phyloP scores from a whole-genome alignment of 371 early-diverging fungal genomes.

The Mycotypha africana region DNA sequence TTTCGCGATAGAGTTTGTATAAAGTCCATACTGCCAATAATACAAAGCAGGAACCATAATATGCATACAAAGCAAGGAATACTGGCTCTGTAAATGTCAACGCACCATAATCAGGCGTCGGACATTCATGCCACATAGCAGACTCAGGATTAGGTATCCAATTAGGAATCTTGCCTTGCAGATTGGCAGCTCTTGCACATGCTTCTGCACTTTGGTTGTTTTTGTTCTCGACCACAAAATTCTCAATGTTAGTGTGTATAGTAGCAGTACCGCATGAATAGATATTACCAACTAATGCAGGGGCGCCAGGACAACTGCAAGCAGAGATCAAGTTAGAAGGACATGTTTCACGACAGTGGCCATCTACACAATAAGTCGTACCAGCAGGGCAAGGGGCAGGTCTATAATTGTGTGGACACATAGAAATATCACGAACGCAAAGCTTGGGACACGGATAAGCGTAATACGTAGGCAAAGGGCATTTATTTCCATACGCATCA shows the following conservation, averaged over 20 bases:
- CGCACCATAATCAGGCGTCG: slow-evolving; percentile 38
- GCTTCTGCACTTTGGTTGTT: slow-evolving; percentile 27
- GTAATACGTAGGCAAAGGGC: slow-evolving; percentile 34
- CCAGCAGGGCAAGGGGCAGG: slow-evolving; percentile 35
- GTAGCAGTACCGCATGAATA: slow-evolving; percentile 20
- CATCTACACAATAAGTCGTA: slow-evolving; percentile 44
- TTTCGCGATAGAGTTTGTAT: slow-evolving; percentile 50
- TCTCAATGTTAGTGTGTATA: slow-evolving; percentile 26
- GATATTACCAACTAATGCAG: slow-evolving; percentile 17
- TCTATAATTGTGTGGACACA: slow-evolving; percentile 25
- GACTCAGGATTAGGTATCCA: slow-evolving; percentile 30
- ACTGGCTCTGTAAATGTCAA: slow-evolving; percentile 36
- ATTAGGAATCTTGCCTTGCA: slow-evolving; percentile 18
- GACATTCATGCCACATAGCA: slow-evolving; percentile 52
- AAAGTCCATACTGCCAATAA: slow-evolving; percentile 46
- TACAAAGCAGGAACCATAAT: slow-evolving; percentile 57
- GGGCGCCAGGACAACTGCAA: slow-evolving; percentile 40
- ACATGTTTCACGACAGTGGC: slow-evolving; percentile 35
- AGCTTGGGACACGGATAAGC: slow-evolving; percentile 43
- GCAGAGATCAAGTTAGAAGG: slow-evolving; percentile 23
- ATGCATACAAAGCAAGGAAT: slow-evolving; percentile 45
- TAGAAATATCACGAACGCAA: slow-evolving; percentile 42
- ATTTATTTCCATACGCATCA: slow-evolving; percentile 34
- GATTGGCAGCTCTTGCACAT: slow-evolving; percentile 28
- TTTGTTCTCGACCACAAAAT: slow-evolving; percentile 42